Evolutionary conservation across 169 alveolate species (phyloP), one percentile per base, ranked within the genome.

Genomic region (Toxoplasma gondii): DNA sequence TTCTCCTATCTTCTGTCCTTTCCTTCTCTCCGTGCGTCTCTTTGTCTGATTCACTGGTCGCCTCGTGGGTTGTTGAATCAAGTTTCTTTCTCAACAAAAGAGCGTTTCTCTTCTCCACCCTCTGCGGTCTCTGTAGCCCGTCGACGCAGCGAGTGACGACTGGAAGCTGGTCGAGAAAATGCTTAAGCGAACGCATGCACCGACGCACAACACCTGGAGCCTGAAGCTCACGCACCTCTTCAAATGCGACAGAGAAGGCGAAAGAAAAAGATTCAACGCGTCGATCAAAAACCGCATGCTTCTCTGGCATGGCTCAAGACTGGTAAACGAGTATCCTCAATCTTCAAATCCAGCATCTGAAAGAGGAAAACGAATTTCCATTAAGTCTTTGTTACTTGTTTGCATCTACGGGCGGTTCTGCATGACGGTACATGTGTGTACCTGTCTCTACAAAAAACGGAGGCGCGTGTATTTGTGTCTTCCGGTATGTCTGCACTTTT

Each of bases 281-380:
- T 91, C 96, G 2, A 84, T 97, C 41, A 97, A 92, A 1, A 97
- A 97, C 95, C 95, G 97, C 87, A 97, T 93, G 96, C 97, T 98
- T 0, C 95, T 98, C 54, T 98, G 99, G 99, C 99, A 98, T 91
- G 99, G 99, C 31, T 96, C 98, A 43, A 88, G 99, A 44, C 88
- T 97, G 93, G 96, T 94, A 80, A 49, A 94, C 81, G 84, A 10
- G 9, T 1, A 36, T 17, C 17, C 38, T 1, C 17, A 2, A 10
- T 16, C 31, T 31, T 29, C 19, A 69, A 9, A 69, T 4, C 12
- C 58, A n/a, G n/a, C n/a, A n/a, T n/a, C n/a, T n/a, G n/a, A n/a
- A n/a, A n/a, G n/a, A n/a, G n/a, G n/a, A n/a, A n/a, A n/a, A n/a
- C n/a, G n/a, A n/a, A n/a, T n/a, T n/a, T n/a, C 4, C 12, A 49